phyloP scores from a whole-genome alignment of 768 basidiomycete genomes.

The Pholiota molesta region DNA sequence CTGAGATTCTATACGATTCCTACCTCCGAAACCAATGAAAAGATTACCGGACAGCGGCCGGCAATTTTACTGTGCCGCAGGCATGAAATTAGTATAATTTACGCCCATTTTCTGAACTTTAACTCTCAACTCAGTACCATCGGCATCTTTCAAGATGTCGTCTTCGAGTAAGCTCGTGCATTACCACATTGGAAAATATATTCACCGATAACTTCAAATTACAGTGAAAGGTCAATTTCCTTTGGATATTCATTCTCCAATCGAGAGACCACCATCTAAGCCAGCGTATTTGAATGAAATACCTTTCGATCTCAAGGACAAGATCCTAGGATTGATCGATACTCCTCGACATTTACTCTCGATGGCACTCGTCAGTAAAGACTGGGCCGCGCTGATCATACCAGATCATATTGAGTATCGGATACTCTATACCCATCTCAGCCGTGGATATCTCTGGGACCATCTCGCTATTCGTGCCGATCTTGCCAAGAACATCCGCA shows the following conservation, averaged over 20 bases:
- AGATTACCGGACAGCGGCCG: too few relatives aligned
- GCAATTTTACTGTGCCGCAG: too few relatives aligned
- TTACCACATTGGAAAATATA: too few relatives aligned
- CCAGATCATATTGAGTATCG: slow-evolving; percentile 30
- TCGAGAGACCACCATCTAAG: not conserved
- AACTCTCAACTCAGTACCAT: too few relatives aligned
- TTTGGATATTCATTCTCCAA: not conserved
- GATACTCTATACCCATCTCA: slow-evolving; percentile 17
- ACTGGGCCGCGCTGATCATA: slow-evolving; percentile 24
- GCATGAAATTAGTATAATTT: too few relatives aligned
- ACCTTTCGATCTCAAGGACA: slow-evolving; percentile 24
- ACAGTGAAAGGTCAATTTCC: not conserved
- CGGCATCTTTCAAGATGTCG: too few relatives aligned
- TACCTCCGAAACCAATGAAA: too few relatives aligned
- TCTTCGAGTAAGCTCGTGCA: too few relatives aligned
- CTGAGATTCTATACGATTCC: too few relatives aligned
- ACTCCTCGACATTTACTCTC: slow-evolving; percentile 16
- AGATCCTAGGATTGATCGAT: slow-evolving; percentile 14
- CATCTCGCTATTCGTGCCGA: slow-evolving; percentile 26
- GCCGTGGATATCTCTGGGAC: slow-evolving; percentile 23
- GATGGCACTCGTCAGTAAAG: slow-evolving; percentile 17
- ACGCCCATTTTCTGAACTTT: too few relatives aligned
- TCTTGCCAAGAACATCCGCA: slow-evolving; percentile 25
- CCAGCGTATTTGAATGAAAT: slow-evolving; percentile 10
- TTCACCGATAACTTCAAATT: too few relatives aligned